These are phyloP conservation scores for Solanum stenotomum DNA, from an alignment of 257 asterid species.

Conservation along the genomic window DNA sequence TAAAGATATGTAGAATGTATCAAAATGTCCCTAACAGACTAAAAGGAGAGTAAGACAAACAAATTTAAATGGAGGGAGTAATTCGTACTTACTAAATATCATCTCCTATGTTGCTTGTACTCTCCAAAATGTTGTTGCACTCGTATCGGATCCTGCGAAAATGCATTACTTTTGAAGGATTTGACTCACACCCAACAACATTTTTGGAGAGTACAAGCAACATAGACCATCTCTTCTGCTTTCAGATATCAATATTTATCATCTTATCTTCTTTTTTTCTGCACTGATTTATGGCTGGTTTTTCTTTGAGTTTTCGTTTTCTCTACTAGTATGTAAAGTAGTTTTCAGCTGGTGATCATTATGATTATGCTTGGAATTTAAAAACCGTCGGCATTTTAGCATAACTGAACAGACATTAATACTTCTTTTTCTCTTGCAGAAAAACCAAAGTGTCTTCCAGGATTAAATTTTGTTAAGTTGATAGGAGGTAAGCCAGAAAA, in stretches of 20 bases:
- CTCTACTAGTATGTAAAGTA: neutral
- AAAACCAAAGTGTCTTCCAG: slow-evolving; percentile 76
- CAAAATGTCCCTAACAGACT: neutral
- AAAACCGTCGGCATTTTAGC: neutral
- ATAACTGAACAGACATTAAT: neutral
- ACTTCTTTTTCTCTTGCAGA: slow-evolving; percentile 30
- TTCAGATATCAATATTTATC: neutral
- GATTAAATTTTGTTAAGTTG: slow-evolving; percentile 52
- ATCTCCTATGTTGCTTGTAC: neutral
- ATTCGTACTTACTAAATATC: neutral
- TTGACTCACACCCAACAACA: neutral
- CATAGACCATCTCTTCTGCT: neutral
- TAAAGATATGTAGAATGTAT: neutral
- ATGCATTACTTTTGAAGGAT: neutral
- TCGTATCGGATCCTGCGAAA: neutral
- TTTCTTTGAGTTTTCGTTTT: neutral
- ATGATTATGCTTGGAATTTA: neutral
- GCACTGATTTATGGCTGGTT: neutral
- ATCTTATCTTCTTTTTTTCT: neutral
- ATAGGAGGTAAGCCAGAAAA: slow-evolving; percentile 53
- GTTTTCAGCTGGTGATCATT: neutral
- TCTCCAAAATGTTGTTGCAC: neutral
- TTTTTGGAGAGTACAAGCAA: neutral
- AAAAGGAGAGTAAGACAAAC: neutral
- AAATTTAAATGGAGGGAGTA: neutral